Evolutionary conservation across 192 early-diverging fungal genomes (phyloP), one percentile per base, ranked within the genome.

Genomic region (Coemansia sp.): DNA sequence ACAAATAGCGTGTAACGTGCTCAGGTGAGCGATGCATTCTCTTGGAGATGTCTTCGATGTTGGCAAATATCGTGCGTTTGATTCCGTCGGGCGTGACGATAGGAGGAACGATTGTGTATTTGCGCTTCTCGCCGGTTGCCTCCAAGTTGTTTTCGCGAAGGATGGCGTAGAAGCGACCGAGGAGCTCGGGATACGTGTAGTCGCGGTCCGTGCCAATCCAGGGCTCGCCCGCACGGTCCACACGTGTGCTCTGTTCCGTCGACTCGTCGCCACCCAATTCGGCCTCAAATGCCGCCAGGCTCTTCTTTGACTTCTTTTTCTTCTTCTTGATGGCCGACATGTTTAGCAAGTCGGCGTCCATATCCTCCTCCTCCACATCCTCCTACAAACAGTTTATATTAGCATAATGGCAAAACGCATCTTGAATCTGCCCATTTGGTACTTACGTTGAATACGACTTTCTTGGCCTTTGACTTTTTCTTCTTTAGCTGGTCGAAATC

Each of bases 1-100:
- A 96, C 70, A 99, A 86, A 84, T 89, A 99, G 82, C 95, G 93
- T 67, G 96, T 97, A 42, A 99, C 85, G 82, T 99, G 97, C 54
- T 99, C 96, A 17, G 94, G 91, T 62, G 88, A 83, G 73, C 97
- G 90, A 74, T 93, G 91, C 90, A 99, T 96, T 83, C 91, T 83
- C 77, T 90, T 93, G 77, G 87, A 87, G 65, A 99, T 97, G 66
- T 99, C 97, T 56, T 91, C 85, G 25, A 98, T 85, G 79, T 99
- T 99, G 58, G 91, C 93, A 86, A 99, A 99, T 26, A 91, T 84
- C 31, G 93, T 93, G 82, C 96, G 96, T 86, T 96, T 97, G 74
- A 87, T 91, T 62, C 97, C 96, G 77, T 98, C 97, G 49, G 92
- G 85, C 62, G 82, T 74, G 51, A 99, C 87, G 58, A 90, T 88